phyloP scores from a whole-genome alignment of 805 yeast species.

The Phaffomyces antillensis region DNA sequence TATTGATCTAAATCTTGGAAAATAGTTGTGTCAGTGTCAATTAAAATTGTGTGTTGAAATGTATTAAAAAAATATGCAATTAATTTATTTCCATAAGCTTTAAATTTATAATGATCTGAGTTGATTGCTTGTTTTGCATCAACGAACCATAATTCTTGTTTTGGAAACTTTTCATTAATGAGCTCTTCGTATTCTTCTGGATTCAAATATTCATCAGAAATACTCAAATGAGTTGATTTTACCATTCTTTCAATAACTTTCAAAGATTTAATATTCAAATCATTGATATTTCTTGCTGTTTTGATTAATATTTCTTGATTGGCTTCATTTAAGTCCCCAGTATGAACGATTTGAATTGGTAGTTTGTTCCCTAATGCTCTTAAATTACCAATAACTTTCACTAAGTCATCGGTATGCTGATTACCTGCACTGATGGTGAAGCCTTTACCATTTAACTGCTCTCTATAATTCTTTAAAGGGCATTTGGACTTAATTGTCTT shows the following conservation, averaged over 20 bases:
- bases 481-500: too few species aligned
- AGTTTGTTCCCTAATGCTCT: slow-evolving; percentile 28
- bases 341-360: slow-evolving; percentile 35
- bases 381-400: slow-evolving; percentile 32
- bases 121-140: slow-evolving; percentile 22
- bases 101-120: slow-evolving; percentile 21
- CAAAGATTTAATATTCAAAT: slow-evolving; percentile 8
- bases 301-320: slow-evolving; percentile 27
- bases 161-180: slow-evolving; percentile 18
- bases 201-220: neutral
- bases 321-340: slow-evolving; percentile 27
- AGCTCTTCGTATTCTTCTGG: neutral
- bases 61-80: slow-evolving; percentile 41
- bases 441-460: slow-evolving; percentile 29
- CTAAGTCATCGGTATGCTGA: slow-evolving; percentile 21
- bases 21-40: slow-evolving; percentile 47
- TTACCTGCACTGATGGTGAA: slow-evolving; percentile 27
- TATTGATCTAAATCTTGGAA: slow-evolving; percentile 31
- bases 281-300: slow-evolving; percentile 23
- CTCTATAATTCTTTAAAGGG: slow-evolving; percentile 21
- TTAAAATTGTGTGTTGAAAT: slow-evolving; percentile 40
- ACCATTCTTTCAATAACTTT: slow-evolving; percentile 7
- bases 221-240: neutral
- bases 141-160: slow-evolving; percentile 36
- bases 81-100: slow-evolving; percentile 38